phyloP scores from a whole-genome alignment of 306 rosid genomes.

The Trichosanthes cucumerina region DNA sequence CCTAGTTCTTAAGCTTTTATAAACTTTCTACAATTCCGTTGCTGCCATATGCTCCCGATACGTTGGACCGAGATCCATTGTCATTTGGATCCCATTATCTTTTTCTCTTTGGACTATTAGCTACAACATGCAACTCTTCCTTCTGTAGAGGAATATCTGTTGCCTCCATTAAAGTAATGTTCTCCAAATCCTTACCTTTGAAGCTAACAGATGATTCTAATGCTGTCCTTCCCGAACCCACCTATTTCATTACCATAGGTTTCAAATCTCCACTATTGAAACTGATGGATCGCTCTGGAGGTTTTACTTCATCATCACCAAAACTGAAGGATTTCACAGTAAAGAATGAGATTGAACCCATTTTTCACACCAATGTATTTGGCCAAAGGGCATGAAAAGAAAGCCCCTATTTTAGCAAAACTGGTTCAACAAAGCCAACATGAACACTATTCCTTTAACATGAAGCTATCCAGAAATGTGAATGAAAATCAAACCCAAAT shows the following conservation, averaged over 20 bases:
- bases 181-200: not conserved
- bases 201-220: constrained; percentile 5
- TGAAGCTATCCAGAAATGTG: not conserved
- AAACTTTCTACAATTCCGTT: constrained; percentile 31
- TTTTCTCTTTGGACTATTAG: not conserved
- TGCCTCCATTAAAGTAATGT: not conserved
- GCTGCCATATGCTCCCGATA: constrained; percentile 16
- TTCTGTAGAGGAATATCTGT: not conserved
- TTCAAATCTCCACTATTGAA: constrained; percentile 4
- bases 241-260: not conserved
- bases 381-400: not conserved
- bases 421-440: not conserved
- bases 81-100: not conserved
- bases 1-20: constrained; percentile 26
- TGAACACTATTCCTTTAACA: not conserved
- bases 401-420: constrained; percentile 4
- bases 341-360: not conserved
- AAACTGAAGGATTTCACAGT: constrained; percentile 6
- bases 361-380: not conserved
- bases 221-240: not conserved
- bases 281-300: constrained; percentile 1
- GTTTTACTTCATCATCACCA: constrained; percentile 3
- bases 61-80: not conserved
- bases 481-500: not conserved
- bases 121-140: not conserved